These are phyloP conservation scores for Syzygium malaccense DNA, from an alignment of 441 rosid genomes.

Conservation along the genomic window DNA sequence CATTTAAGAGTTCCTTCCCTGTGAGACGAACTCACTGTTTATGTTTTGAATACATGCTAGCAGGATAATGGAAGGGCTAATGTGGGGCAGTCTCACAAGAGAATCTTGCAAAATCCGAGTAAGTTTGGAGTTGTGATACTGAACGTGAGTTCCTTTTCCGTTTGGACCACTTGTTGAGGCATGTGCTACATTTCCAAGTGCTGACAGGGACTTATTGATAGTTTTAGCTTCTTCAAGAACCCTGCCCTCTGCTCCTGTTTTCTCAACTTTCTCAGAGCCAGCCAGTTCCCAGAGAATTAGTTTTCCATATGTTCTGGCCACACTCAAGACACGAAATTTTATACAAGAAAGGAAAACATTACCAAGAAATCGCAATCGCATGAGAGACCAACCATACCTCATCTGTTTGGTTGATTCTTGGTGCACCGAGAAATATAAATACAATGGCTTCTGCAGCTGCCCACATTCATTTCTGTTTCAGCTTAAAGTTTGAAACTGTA, in stretches of 20 bases:
- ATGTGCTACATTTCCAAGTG: conserved; percentile 75
- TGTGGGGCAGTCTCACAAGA: conserved; percentile 39
- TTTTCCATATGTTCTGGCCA: conserved; percentile 58
- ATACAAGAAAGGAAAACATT: background rate
- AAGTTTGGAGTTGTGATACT: conserved; percentile 89
- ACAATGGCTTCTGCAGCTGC: conserved; percentile 91
- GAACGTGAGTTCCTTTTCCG: conserved; percentile 59
- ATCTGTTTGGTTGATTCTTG: conserved; percentile 38
- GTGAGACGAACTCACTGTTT: conserved; percentile 9
- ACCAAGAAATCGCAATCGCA: background rate
- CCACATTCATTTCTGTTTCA: conserved; percentile 72
- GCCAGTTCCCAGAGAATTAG: conserved; percentile 81
- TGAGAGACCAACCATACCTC: conserved; percentile 27
- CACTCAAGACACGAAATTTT: conserved; percentile 2
- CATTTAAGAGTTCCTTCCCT: conserved; percentile 80
- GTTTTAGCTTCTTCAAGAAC: conserved; percentile 90
- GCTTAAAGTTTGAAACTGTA: conserved; percentile 24
- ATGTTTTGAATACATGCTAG: conserved; percentile 3
- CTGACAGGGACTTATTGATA: conserved; percentile 81
- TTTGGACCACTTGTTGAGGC: conserved; percentile 68
- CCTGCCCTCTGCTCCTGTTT: conserved; percentile 96
- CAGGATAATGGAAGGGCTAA: background rate
- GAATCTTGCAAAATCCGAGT: conserved; percentile 85
- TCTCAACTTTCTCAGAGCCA: conserved; percentile 92
- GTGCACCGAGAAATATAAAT: conserved; percentile 61